These are phyloP conservation scores for Boletus insuetus DNA, from an alignment of 768 basidiomycete genomes.

Conservation along the genomic window DNA sequence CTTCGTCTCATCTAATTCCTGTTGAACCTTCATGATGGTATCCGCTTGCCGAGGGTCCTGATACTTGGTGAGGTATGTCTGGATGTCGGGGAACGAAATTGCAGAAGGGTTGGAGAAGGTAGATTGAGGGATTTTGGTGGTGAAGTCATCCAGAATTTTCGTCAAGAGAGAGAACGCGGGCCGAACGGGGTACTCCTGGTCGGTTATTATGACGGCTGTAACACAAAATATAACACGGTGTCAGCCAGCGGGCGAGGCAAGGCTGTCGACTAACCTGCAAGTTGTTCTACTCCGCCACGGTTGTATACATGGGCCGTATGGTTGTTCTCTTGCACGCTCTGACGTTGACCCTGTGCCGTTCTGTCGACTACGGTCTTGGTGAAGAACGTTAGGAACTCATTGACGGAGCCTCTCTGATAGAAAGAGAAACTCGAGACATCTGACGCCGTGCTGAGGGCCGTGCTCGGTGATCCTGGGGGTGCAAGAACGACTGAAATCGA, in stretches of 20 bases:
- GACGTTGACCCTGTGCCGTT: conserved; percentile 83
- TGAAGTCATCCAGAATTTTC: conserved; percentile 92
- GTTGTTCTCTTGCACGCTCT: conserved; percentile 91
- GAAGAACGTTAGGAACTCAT: conserved; percentile 93
- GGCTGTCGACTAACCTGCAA: conserved; percentile 60
- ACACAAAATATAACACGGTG: conserved; percentile 2
- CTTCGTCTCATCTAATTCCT: conserved; percentile 98
- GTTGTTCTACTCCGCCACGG: conserved; percentile 77
- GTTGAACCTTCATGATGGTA: conserved; percentile 97
- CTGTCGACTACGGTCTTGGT: conserved; percentile 89
- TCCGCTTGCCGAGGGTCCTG: conserved; percentile 98
- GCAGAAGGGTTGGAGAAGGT: conserved; percentile 61
- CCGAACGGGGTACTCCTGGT: conserved; percentile 94
- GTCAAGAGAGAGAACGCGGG: conserved; percentile 94
- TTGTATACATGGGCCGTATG: conserved; percentile 95
- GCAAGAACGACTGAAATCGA: conserved; percentile 73
- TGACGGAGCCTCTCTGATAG: conserved; percentile 84
- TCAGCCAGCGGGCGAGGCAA: neutral
- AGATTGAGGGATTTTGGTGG: conserved; percentile 70
- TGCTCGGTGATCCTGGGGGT: conserved; percentile 60
- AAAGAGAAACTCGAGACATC: conserved; percentile 93
- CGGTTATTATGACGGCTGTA: conserved; percentile 86
- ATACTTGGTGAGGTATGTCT: conserved; percentile 82
- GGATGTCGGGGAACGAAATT: conserved; percentile 75
- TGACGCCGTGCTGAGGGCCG: conserved; percentile 61